Base-by-base conservation (phyloP, 768 basidiomycete species). In the Serendipita indica region DNA sequence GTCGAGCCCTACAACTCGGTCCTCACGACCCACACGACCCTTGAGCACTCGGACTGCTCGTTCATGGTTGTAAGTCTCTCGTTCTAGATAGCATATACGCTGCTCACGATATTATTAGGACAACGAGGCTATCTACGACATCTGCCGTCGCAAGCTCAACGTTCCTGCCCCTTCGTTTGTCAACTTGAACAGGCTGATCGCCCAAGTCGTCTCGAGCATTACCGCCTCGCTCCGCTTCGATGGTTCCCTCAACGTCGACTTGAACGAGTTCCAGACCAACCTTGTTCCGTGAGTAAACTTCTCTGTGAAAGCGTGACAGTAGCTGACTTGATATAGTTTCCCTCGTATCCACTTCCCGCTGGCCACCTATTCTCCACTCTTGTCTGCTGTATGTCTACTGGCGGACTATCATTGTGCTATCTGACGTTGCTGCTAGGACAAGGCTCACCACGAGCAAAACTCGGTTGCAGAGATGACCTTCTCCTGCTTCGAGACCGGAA, bases 41-140 rank as follows among this genome's bases (percentile, higher is more conserved):
- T 98, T 60, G 96, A 98, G 72, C 96, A 99, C 74, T 96, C 96
- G n/a, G 96, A 99, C 75, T 99, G 96, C 72, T 97, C 96, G 34
- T 99, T 99, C 79, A 98, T 99, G 94, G 96, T 46, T 46, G 45
- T 86, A 63, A 56, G 57, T 58, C 10, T 13, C 25, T 20, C 58
- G 33, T 14, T 1, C 12, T 22, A 59, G 20, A 58, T 49, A 22
- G 56, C 34, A 58, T 34, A 57, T 60, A 57, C 62, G 61, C 13
- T 52, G 63, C 28, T 58, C 57, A 10, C 33, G 33, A 41, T 34
- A 18, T 39, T 62, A n/a, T 33, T 62, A 89, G 87, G 96, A 99
- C 70, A 99, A 99, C 69, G 93, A 99, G 72, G 96, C 93, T 57
- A 98, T 98, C 69, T 98, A 94, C 72, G 93, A 97, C 69, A 98